A percentile compares a stretch with the other conserved stretches of the same genome.
Evolutionary conservation across 2,329 filamentous ascomycete species (phyloP).

Genomic region (Penicillium verrucosum): DNA sequence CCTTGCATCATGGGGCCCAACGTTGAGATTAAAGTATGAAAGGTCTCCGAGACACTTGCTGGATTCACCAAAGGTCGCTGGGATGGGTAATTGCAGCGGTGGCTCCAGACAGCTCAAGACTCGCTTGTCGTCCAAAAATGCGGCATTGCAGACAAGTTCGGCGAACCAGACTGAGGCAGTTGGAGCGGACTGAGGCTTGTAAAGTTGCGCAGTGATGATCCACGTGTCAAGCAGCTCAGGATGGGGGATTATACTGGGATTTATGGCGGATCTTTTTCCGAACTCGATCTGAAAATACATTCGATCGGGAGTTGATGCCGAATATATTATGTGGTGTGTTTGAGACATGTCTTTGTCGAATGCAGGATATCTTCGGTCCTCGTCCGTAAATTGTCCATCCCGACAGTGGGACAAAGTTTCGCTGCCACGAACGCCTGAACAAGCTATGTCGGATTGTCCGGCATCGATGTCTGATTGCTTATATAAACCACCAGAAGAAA

Average conservation of each 20-base stretch:
- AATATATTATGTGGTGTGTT: slow-evolving; percentile 42
- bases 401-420: neutral
- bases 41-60: slow-evolving; percentile 48
- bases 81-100: slow-evolving; percentile 47
- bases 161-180: slow-evolving; percentile 34
- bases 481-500: neutral
- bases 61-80: slow-evolving; percentile 43
- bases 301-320: slow-evolving; percentile 45
- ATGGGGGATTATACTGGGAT: slow-evolving; percentile 59
- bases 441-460: neutral
- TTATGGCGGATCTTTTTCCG: slow-evolving; percentile 43
- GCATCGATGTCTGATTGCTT: neutral
- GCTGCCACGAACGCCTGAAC: neutral
- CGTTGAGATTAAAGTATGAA: slow-evolving; percentile 42
- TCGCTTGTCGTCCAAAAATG: slow-evolving; percentile 41
- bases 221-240: slow-evolving; percentile 48
- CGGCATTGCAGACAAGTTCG: slow-evolving; percentile 52
- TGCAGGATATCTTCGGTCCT: neutral
- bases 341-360: slow-evolving; percentile 3
- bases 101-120: slow-evolving; percentile 39
- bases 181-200: slow-evolving; percentile 24
- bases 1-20: slow-evolving; percentile 58
- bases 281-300: slow-evolving; percentile 54
- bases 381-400: neutral
- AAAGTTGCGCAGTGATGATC: slow-evolving; percentile 52